Evolutionary conservation across 306 rosid species (phyloP).

Genomic region (Calophaca sinica): DNA sequence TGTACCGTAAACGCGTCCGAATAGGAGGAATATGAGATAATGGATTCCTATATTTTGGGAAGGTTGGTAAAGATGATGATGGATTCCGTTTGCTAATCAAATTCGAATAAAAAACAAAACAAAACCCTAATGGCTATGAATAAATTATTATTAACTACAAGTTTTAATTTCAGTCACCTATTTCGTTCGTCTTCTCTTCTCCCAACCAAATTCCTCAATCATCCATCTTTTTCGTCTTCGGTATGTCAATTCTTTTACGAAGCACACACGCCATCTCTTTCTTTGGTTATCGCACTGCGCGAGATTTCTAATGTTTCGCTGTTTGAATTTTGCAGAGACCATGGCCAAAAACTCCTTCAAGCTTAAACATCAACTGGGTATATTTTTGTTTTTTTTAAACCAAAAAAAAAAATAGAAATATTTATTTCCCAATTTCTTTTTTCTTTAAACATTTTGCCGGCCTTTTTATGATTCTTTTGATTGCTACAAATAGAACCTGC

Average conservation of each 20-base stretch:
- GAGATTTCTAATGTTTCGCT: slow-evolving; percentile 51
- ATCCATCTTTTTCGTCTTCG: slow-evolving; percentile 38
- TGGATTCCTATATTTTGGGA: too few relatives aligned
- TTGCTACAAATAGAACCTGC: too few relatives aligned
- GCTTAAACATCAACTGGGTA: slow-evolving; percentile 71
- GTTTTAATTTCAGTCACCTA: not conserved
- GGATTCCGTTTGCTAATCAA: too few relatives aligned
- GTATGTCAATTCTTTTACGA: slow-evolving; percentile 43
- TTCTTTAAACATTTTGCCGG: not conserved
- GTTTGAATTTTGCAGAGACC: slow-evolving; percentile 58
- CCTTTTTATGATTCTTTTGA: not conserved
- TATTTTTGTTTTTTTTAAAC: too few relatives aligned
- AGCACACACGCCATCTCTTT: not conserved
- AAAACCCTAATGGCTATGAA: too few relatives aligned
- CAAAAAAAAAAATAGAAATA: not conserved
- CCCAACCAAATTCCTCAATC: slow-evolving; percentile 5
- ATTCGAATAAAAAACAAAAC: too few relatives aligned
- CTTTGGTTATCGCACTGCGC: not conserved
- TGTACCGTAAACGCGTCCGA: too few relatives aligned
- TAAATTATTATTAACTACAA: slow-evolving; percentile 12
- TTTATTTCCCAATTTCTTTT: not conserved
- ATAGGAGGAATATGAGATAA: too few relatives aligned
- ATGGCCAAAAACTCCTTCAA: slow-evolving; percentile 78
- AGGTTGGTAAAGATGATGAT: too few relatives aligned
- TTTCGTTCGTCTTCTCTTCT: not conserved